Percentiles rank a stretch among this genome's conserved stretches.
Conservation (phyloP, 2,329 filamentous ascomycete species). For the Fusarium coffeatum region DNA sequence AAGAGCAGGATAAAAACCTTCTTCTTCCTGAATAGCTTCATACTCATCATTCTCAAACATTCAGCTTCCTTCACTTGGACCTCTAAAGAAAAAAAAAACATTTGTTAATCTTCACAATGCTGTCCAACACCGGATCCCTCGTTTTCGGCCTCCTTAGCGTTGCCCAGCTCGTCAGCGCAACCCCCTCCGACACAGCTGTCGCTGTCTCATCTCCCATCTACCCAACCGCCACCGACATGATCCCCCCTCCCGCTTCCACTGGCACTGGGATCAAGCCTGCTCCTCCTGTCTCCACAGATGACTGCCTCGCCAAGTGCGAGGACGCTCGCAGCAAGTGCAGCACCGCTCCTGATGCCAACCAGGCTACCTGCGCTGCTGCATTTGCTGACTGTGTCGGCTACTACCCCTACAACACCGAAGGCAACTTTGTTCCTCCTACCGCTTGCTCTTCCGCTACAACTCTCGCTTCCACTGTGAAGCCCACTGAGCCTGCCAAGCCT, state of each 20-base stretch:
- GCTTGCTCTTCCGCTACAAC: slow-evolving; percentile 9
- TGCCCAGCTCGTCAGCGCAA: slow-evolving; percentile 8
- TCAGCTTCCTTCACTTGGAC: background rate
- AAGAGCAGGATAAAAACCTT: background rate
- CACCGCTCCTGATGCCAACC: slow-evolving; percentile 8
- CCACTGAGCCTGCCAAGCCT: background rate
- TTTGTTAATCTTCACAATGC: slow-evolving; percentile 2
- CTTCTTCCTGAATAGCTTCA: background rate
- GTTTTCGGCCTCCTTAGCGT: slow-evolving; percentile 13
- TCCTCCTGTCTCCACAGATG: background rate
- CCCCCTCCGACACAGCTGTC: background rate
- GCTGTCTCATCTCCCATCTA: background rate
- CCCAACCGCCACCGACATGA: slow-evolving; percentile 9
- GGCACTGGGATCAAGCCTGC: background rate
- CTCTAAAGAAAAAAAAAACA: background rate
- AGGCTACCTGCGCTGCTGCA: slow-evolving; percentile 3
- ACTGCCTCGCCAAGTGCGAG: slow-evolving; percentile 9
- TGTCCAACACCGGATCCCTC: slow-evolving; percentile 21
- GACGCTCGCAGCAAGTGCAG: background rate
- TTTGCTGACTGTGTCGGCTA: slow-evolving; percentile 9
- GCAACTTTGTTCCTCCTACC: background rate
- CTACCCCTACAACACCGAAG: background rate
- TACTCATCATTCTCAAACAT: fast-evolving
- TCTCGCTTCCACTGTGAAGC: slow-evolving; percentile 4
- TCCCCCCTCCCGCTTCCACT: background rate